phyloP scores from a whole-genome alignment of 257 asterid genomes.

The Leonotis leonurus region DNA sequence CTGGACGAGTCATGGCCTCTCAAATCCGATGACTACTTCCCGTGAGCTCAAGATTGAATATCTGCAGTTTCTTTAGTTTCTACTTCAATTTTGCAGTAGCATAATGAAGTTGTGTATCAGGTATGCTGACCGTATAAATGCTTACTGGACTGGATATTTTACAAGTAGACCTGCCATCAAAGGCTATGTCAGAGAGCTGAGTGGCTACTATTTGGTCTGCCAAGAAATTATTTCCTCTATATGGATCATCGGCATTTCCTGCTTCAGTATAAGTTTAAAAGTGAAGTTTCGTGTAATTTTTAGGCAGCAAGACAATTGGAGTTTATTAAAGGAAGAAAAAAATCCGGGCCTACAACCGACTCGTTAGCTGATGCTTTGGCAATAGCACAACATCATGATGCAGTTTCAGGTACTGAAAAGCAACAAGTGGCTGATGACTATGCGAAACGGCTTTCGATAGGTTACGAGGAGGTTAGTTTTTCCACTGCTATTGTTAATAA shows the following conservation, averaged over 20 bases:
- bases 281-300: slow-evolving; percentile 11
- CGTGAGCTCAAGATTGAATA: slow-evolving; percentile 52
- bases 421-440: slow-evolving; percentile 97
- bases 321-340: slow-evolving; percentile 58
- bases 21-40: slow-evolving; percentile 79
- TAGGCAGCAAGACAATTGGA: slow-evolving; percentile 97
- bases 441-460: slow-evolving; percentile 83
- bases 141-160: slow-evolving; percentile 97
- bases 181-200: slow-evolving; percentile 74
- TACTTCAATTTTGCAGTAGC: background rate
- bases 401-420: slow-evolving; percentile 83
- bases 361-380: slow-evolving; percentile 77
- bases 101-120: slow-evolving; percentile 34
- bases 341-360: slow-evolving; percentile 67
- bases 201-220: slow-evolving; percentile 78
- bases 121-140: slow-evolving; percentile 84
- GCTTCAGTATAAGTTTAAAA: slow-evolving; percentile 8
- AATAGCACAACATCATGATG: slow-evolving; percentile 96
- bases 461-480: slow-evolving; percentile 70
- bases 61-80: background rate
- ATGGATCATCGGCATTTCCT: background rate
- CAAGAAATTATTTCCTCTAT: background rate
- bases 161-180: slow-evolving; percentile 86
- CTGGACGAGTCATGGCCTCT: slow-evolving; percentile 87
- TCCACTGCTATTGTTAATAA: background rate